phyloP scores from a whole-genome alignment of 2,329 filamentous ascomycete genomes.

The Aspergillus sp. region DNA sequence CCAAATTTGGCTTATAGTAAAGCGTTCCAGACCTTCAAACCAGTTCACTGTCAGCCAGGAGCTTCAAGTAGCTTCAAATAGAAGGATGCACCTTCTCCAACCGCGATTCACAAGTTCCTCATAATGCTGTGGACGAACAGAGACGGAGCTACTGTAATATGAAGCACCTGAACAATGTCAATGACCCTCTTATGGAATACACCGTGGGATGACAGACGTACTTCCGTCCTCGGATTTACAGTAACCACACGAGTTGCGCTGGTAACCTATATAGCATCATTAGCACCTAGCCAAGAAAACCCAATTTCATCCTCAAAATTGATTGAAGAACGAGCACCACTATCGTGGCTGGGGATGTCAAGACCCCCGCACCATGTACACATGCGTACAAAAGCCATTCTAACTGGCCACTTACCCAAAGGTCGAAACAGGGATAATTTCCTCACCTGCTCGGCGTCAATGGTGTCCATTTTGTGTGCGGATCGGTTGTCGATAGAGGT shows the following conservation, averaged over 20 bases:
- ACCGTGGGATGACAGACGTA: slow-evolving; percentile 25
- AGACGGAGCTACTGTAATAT: slow-evolving; percentile 41
- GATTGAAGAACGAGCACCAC: no score
- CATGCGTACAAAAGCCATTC: slow-evolving; percentile 9
- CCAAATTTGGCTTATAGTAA: slow-evolving; percentile 52
- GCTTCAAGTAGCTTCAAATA: background rate
- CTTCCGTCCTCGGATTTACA: slow-evolving; percentile 42
- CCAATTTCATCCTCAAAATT: background rate
- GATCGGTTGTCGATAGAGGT: background rate
- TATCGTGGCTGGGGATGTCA: no score
- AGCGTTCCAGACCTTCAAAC: slow-evolving; percentile 39
- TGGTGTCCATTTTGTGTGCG: slow-evolving; percentile 4
- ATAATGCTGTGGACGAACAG: slow-evolving; percentile 41
- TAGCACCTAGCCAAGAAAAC: background rate
- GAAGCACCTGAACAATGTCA: slow-evolving; percentile 33
- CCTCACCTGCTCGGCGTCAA: slow-evolving; percentile 35
- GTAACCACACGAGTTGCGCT: slow-evolving; percentile 43
- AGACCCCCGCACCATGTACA: background rate
- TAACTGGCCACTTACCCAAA: slow-evolving; percentile 38
- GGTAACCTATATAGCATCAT: slow-evolving; percentile 32
- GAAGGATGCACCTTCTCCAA: slow-evolving; percentile 37
- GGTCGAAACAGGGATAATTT: slow-evolving; percentile 40
- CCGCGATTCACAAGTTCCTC: slow-evolving; percentile 43
- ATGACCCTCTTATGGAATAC: slow-evolving; percentile 1
- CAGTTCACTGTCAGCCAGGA: background rate